Conservation (phyloP, 345 rosid genomes). For the Rhodomyrtus tomentosa region DNA sequence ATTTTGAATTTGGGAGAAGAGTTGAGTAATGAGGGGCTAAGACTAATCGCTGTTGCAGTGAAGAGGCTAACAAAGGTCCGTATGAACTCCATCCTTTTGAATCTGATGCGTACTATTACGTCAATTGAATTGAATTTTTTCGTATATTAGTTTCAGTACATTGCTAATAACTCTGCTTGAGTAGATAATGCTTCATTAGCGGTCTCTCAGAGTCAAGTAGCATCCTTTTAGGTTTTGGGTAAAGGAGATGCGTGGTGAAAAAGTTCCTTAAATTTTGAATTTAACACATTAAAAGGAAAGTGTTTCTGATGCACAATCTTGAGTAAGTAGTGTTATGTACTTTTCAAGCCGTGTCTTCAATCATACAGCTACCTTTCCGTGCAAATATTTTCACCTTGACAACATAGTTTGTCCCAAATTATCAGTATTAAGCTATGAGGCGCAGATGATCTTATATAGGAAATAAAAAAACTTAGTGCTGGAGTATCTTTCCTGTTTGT, state of each 20-base stretch:
- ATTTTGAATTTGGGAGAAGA: conserved; percentile 39
- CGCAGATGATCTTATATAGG: background rate
- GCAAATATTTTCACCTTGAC: background rate
- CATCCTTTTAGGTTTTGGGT: background rate
- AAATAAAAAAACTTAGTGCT: background rate
- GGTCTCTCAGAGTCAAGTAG: background rate
- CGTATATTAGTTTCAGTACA: background rate
- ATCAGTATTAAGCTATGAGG: background rate
- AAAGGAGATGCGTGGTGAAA: background rate
- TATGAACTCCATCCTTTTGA: background rate
- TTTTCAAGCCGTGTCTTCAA: background rate
- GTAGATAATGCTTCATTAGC: background rate
- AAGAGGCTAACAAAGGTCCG: conserved; percentile 38
- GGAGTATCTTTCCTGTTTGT: background rate
- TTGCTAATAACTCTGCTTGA: background rate
- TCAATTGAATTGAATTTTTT: background rate
- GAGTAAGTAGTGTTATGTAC: background rate
- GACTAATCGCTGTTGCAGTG: conserved; percentile 39
- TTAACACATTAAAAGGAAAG: background rate
- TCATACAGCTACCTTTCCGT: background rate
- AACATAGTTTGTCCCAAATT: background rate
- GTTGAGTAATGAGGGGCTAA: conserved; percentile 45
- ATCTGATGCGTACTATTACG: background rate
- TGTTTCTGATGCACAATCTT: background rate
- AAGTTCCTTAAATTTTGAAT: background rate